Percentiles rank a stretch among this genome's conserved stretches.
phyloP scores from a whole-genome alignment of 768 basidiomycete species.

The Fomitopsis pulvina region DNA sequence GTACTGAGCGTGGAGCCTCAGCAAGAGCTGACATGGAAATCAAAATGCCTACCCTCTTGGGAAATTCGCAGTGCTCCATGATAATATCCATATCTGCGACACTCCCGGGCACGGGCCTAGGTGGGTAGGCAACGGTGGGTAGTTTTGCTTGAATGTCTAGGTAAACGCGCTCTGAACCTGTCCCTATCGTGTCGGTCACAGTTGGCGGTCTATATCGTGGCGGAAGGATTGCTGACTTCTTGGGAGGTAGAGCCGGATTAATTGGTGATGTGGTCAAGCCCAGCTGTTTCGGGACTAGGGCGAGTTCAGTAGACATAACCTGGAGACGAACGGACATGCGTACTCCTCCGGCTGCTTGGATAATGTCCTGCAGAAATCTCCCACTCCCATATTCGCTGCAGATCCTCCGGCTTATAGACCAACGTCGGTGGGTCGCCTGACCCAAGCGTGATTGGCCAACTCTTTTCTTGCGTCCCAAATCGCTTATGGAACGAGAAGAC shows the following conservation, averaged over 20 bases:
- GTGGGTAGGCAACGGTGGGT: constrained; percentile 73
- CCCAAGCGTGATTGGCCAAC: constrained; percentile 52
- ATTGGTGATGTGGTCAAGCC: constrained; percentile 46
- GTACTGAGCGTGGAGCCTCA: constrained; percentile 44
- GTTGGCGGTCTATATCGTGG: constrained; percentile 43
- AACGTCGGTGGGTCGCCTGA: constrained; percentile 61
- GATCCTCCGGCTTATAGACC: constrained; percentile 68
- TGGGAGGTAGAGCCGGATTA: constrained; percentile 73
- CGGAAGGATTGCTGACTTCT: constrained; percentile 38
- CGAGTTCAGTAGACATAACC: constrained; percentile 6
- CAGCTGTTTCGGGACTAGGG: constrained; percentile 64
- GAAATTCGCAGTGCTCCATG: constrained; percentile 92
- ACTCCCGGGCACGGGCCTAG: constrained; percentile 78
- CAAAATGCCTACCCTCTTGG: constrained; percentile 49
- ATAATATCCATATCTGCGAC: constrained; percentile 86
- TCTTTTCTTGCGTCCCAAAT: constrained; percentile 54
- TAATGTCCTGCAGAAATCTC: constrained; percentile 92
- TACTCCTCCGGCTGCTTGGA: constrained; percentile 75
- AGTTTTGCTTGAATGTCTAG: constrained; percentile 58
- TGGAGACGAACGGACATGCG: constrained; percentile 24
- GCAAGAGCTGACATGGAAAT: constrained; percentile 7
- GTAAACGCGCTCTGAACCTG: constrained; percentile 75
- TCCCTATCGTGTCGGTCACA: constrained; percentile 56
- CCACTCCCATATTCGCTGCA: constrained; percentile 93
- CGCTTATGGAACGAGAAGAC: constrained; percentile 55